phyloP scores from a whole-genome alignment of 2,329 filamentous ascomycete genomes.

The Paraconiothyrium brasiliense region DNA sequence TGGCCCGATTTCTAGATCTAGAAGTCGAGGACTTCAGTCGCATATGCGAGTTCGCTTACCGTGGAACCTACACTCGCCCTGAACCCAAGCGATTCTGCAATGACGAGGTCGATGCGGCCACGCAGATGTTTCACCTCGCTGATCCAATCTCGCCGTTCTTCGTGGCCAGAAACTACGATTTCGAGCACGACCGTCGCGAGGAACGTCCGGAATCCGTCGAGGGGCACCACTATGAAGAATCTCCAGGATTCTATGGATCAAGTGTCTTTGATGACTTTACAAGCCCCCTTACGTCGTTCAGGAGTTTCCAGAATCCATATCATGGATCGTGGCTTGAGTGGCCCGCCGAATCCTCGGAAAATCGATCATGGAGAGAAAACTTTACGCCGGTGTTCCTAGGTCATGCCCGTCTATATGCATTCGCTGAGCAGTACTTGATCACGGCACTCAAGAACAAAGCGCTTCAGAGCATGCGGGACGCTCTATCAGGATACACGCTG shows the following conservation, averaged over 20 bases:
- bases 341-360: background rate
- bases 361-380: constrained; percentile 8
- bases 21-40: background rate
- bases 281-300: background rate
- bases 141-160: background rate
- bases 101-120: background rate
- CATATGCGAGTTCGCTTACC: background rate
- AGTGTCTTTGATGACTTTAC: background rate
- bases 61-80: background rate
- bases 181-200: background rate
- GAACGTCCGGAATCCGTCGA: background rate
- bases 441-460: constrained; percentile 7
- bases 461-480: background rate
- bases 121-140: background rate
- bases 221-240: background rate
- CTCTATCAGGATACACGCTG: background rate
- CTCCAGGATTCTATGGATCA: background rate
- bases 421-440: constrained; percentile 15
- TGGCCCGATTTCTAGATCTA: background rate
- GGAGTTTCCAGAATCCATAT: background rate
- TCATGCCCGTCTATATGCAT: constrained; percentile 22
- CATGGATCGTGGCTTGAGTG: background rate
- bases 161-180: background rate
- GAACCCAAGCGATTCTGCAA: background rate
- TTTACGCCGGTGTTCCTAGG: constrained; percentile 22